Evolutionary conservation across 495 filamentous ascomycete genomes (phyloP).

Genomic region (Aspergillus leporis): DNA sequence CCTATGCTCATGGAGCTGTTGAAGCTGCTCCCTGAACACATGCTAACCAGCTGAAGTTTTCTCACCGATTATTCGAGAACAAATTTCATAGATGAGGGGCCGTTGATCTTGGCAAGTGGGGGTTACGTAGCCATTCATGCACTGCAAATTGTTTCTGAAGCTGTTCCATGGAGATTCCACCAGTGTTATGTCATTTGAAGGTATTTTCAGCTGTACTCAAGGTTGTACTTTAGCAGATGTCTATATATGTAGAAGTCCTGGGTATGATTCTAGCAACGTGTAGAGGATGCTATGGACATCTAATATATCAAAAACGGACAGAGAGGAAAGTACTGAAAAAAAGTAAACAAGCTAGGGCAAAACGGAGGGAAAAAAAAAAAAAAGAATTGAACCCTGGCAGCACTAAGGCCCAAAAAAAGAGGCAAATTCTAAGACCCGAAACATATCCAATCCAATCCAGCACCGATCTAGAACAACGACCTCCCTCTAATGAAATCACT

Average conservation of each 20-base stretch:
- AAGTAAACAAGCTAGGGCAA: not conserved
- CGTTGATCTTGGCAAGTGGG: not conserved
- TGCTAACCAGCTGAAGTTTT: not conserved
- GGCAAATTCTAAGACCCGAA: not conserved
- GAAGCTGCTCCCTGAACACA: not conserved
- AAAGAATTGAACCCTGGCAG: not conserved
- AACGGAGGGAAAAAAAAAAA: not conserved
- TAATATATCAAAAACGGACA: too few relatives aligned
- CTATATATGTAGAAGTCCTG: too few relatives aligned
- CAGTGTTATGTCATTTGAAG: too few relatives aligned
- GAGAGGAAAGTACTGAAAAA: too few relatives aligned
- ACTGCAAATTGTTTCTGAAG: not conserved
- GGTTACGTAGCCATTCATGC: not conserved
- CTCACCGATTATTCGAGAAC: constrained; percentile 1
- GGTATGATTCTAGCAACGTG: too few relatives aligned
- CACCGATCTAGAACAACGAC: not conserved
- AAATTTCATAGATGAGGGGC: not conserved
- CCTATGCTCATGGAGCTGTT: not conserved
- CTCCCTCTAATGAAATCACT: not conserved
- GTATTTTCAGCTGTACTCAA: too few relatives aligned
- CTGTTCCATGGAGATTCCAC: not conserved
- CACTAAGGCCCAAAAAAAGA: not conserved
- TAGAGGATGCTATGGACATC: too few relatives aligned
- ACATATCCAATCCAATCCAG: not conserved
- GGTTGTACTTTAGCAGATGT: too few relatives aligned